Evolutionary conservation across 192 early-diverging fungal species (phyloP).

Genomic region (Backusella tuberculispora): DNA sequence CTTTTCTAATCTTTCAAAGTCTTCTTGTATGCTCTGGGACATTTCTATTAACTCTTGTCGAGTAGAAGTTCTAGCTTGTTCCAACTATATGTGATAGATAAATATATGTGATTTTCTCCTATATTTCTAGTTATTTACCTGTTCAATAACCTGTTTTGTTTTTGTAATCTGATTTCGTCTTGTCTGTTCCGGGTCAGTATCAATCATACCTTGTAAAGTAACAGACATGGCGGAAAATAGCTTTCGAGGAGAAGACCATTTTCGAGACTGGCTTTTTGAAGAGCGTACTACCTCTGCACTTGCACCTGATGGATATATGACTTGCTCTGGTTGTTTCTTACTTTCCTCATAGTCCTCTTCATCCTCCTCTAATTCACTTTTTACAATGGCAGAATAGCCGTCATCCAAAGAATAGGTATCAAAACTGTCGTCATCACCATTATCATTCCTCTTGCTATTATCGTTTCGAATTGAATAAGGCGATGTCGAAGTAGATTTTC

Average conservation of each 20-base stretch:
- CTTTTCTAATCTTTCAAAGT: constrained; percentile 90
- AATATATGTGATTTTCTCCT: neutral
- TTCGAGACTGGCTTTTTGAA: constrained; percentile 36
- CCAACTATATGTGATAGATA: neutral
- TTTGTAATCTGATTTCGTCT: constrained; percentile 84
- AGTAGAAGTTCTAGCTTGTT: constrained; percentile 61
- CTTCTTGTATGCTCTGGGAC: constrained; percentile 79
- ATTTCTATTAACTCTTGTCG: constrained; percentile 71
- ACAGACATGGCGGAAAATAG: constrained; percentile 55
- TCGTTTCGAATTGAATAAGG: neutral
- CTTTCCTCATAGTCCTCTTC: neutral
- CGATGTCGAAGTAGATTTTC: neutral
- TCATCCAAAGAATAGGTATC: constrained; percentile 22
- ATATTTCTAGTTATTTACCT: constrained; percentile 34
- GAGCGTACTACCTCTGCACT: constrained; percentile 23
- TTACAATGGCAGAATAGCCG: constrained; percentile 20
- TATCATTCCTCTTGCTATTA: neutral
- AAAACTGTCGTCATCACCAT: neutral
- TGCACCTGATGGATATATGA: constrained; percentile 23
- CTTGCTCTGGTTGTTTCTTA: neutral
- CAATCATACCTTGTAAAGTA: constrained; percentile 91
- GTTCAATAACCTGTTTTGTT: constrained; percentile 74
- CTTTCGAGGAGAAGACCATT: constrained; percentile 48
- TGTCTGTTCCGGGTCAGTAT: constrained; percentile 89
- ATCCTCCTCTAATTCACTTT: neutral